phyloP scores from a whole-genome alignment of 257 asterid genomes.

The Solanum virginianum region DNA sequence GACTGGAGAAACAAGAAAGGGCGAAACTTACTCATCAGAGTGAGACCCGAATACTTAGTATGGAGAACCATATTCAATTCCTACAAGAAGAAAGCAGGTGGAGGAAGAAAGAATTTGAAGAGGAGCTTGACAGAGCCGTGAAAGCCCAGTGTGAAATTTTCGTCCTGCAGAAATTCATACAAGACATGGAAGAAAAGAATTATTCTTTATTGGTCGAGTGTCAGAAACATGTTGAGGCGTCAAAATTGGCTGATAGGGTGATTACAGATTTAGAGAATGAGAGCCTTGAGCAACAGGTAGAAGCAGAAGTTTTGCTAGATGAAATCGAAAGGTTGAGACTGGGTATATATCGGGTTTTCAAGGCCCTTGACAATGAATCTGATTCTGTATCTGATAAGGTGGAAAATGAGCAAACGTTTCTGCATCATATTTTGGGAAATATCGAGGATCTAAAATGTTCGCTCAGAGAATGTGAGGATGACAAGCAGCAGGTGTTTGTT shows the following conservation, averaged over 20 bases:
- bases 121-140: constrained; percentile 63
- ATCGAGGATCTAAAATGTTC: constrained; percentile 47
- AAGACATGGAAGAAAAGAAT: constrained; percentile 88
- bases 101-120: constrained; percentile 63
- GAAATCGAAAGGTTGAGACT: constrained; percentile 63
- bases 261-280: constrained; percentile 86
- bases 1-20: constrained; percentile 64
- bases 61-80: constrained; percentile 55
- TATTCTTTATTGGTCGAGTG: constrained; percentile 56
- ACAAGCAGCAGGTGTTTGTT: constrained; percentile 47
- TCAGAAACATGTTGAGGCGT: constrained; percentile 86
- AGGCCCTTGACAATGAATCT: constrained; percentile 36
- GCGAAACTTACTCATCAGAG: constrained; percentile 28
- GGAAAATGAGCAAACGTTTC: constrained; percentile 44
- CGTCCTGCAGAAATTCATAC: constrained; percentile 70
- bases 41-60: constrained; percentile 45
- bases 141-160: constrained; percentile 84
- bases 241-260: constrained; percentile 72
- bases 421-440: constrained; percentile 34
- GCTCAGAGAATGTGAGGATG: constrained; percentile 44
- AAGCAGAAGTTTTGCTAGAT: constrained; percentile 69
- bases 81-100: constrained; percentile 66
- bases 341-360: constrained; percentile 63
- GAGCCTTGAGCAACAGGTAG: constrained; percentile 93
- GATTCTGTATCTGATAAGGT: constrained; percentile 17